These are phyloP conservation scores for Aspergillaceae sp. DNA, from an alignment of 2,329 filamentous ascomycete species.

Conservation along the genomic window DNA sequence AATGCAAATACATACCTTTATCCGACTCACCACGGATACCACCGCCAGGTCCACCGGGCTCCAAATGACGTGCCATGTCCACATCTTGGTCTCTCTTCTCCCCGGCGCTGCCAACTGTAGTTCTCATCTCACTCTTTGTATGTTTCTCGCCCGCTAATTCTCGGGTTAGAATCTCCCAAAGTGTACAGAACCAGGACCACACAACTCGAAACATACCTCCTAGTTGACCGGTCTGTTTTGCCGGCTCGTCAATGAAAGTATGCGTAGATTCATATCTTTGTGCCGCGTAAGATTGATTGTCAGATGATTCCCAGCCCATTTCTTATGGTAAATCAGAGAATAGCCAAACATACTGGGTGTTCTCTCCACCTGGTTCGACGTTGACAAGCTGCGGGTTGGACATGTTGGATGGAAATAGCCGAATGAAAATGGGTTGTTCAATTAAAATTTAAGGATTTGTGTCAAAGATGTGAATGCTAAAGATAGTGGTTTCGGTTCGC, in stretches of 20 bases:
- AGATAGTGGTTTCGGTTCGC: too few species aligned
- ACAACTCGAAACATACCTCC: conserved; percentile 36
- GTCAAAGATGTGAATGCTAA: too few species aligned
- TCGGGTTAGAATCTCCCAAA: not conserved
- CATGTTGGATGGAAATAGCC: conserved; percentile 27
- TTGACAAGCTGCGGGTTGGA: conserved; percentile 47
- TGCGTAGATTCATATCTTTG: conserved; percentile 51
- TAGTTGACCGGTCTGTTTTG: conserved; percentile 50
- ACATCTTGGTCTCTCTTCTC: conserved; percentile 47
- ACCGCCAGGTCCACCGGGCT: conserved; percentile 47
- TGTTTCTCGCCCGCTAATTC: conserved; percentile 18
- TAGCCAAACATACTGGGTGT: conserved; percentile 42
- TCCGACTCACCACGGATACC: conserved; percentile 29
- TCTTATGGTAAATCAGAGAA: not conserved
- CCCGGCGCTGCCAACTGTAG: conserved; percentile 16
- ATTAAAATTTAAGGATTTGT: too few species aligned
- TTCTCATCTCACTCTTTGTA: conserved; percentile 26
- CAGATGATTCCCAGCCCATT: not conserved
- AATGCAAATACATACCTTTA: conserved; percentile 25
- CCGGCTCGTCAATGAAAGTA: conserved; percentile 41
- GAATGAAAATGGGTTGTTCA: not conserved
- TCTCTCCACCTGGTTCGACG: conserved; percentile 52
- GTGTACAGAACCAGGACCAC: too few species aligned
- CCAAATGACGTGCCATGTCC: conserved; percentile 45
- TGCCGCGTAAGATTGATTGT: not conserved